phyloP scores from a whole-genome alignment of 2,329 filamentous ascomycete genomes.

The Fusarium udum region DNA sequence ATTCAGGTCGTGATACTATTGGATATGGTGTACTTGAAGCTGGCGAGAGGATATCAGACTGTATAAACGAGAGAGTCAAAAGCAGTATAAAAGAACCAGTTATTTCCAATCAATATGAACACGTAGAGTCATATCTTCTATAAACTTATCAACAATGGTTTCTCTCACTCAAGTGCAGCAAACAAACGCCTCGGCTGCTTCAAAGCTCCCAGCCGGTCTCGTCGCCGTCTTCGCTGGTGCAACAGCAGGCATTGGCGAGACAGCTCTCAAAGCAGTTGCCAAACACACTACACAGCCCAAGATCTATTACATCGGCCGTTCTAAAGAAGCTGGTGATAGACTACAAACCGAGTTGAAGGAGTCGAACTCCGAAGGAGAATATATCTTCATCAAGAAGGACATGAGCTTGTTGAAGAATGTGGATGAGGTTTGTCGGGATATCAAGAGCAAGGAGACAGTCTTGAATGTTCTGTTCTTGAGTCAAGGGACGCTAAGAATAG shows the following conservation, averaged over 20 bases:
- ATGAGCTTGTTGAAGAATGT: slow-evolving; percentile 61
- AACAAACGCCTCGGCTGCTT: slow-evolving; percentile 18
- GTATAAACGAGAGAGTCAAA: neutral
- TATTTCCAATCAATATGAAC: neutral
- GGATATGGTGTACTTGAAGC: neutral
- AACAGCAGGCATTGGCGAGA: slow-evolving; percentile 64
- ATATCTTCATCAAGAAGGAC: slow-evolving; percentile 60
- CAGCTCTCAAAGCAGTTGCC: slow-evolving; percentile 57
- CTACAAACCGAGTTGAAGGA: slow-evolving; percentile 53
- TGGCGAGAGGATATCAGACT: neutral
- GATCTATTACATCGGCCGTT: slow-evolving; percentile 63
- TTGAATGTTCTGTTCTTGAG: slow-evolving; percentile 60
- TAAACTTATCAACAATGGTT: slow-evolving; percentile 12
- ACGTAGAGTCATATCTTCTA: neutral
- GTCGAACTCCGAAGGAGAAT: slow-evolving; percentile 54
- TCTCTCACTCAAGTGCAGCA: slow-evolving; percentile 19
- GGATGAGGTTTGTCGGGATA: slow-evolving; percentile 57
- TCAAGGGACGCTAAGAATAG: slow-evolving; percentile 48
- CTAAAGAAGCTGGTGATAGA: slow-evolving; percentile 47
- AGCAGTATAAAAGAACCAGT: neutral
- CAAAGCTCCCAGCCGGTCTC: slow-evolving; percentile 34
- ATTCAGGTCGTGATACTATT: slow-evolving; percentile 10
- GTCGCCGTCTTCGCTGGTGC: slow-evolving; percentile 63
- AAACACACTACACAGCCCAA: slow-evolving; percentile 52
- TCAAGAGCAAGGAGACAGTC: slow-evolving; percentile 53